Evolutionary conservation across 768 basidiomycete genomes (phyloP), one percentile per base, ranked within the genome.

Genomic region (Chiua virens): DNA sequence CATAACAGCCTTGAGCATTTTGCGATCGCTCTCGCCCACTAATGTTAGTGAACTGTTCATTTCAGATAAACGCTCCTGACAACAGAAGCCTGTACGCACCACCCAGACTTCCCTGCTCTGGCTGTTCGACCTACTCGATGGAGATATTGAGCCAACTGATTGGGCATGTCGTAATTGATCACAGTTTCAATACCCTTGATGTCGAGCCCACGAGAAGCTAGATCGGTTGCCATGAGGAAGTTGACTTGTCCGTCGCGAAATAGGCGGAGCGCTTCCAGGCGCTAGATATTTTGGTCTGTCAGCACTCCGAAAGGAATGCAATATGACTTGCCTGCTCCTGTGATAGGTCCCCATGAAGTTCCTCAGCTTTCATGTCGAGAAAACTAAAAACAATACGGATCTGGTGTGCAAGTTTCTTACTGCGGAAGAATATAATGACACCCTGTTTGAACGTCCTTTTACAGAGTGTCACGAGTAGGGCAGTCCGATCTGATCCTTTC

Each of bases 111-210:
- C 6, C 97, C 97, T 4, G 97, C 96, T 65, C 97, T 86, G 25
- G 97, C 97, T 43, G 97, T 99, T 65, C 97, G 82, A 60, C 97
- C 97, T 21, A 98, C 96, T 52, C 97, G 89, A 68, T 99, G 97
- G 28, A 98, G 80, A 71, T 99, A 99, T 61, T 94, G 93, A 8
- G 90, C 84, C 30, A 98, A 74, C 63, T 94, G 89, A 18, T 82
- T 80, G 10, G 97, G 97, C 96, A 98, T 97, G 67, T 99, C 97
- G 66, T 95, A 98, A 70, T 99, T 99, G 68, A 99, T 94, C 55
- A 99, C 92, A 3, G 93, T 94, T 65, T 98, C 92, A 22, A 98
- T 86, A 15, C 95, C 95, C 66, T 95, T 96, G 75, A 99, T 97
- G 71, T 98, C 96, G 25, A 99, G 78, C 70, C 97, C 92, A 53